phyloP scores from a whole-genome alignment of 345 rosid species.

The Populus davidiana region DNA sequence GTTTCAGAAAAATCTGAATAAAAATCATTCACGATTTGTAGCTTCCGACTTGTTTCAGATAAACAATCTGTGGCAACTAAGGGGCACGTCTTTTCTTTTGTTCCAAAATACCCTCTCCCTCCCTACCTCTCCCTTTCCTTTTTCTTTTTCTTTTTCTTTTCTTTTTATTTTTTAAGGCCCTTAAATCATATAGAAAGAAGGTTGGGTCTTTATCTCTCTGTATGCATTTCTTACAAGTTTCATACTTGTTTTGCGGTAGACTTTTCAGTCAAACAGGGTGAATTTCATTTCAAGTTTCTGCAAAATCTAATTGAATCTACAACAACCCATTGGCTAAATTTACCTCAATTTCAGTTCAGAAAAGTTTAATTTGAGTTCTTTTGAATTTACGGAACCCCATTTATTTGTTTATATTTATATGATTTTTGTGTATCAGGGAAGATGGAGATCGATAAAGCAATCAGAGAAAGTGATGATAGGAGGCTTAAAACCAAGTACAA shows the following conservation, averaged over 20 bases:
- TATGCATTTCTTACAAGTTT: background rate
- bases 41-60: slow-evolving; percentile 1
- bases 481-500: slow-evolving; percentile 91
- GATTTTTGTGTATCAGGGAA: slow-evolving; percentile 22
- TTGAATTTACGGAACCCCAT: slow-evolving; percentile 1
- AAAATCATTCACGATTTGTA: slow-evolving; percentile 9
- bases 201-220: too few relatives aligned
- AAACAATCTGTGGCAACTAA: slow-evolving; percentile 27
- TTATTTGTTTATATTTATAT: slow-evolving; percentile 7
- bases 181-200: too few relatives aligned
- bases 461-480: slow-evolving; percentile 73
- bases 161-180: too few relatives aligned
- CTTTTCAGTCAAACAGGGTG: slow-evolving; percentile 14
- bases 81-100: slow-evolving; percentile 2
- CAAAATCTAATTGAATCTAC: background rate
- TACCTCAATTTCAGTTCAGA: background rate
- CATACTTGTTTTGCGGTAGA: background rate
- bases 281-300: background rate
- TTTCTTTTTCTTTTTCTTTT: too few relatives aligned
- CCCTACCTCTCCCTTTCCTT: background rate
- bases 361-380: background rate
- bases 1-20: background rate
- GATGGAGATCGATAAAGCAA: slow-evolving; percentile 93
- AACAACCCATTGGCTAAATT: slow-evolving; percentile 2
- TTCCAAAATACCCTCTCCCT: background rate